Conservation (phyloP, 306 rosid genomes). For the Crotalaria pallida region DNA sequence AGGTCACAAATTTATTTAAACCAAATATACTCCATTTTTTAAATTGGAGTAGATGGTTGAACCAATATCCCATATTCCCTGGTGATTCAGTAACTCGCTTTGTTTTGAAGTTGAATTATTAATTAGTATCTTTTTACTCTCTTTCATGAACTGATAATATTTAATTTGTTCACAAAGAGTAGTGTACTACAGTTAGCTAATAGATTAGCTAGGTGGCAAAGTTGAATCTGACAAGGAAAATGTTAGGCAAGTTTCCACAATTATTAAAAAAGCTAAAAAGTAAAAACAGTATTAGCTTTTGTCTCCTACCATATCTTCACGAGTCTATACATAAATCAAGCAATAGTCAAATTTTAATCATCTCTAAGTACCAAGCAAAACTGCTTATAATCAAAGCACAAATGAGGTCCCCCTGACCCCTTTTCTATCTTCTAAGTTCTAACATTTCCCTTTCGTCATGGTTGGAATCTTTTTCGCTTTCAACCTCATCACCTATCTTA, state of each 20-base stretch:
- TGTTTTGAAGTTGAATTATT: conserved; percentile 11
- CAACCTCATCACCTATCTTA: no score
- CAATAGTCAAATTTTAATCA: neutral
- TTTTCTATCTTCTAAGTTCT: no score
- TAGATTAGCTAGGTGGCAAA: conserved; percentile 29
- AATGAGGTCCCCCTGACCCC: neutral
- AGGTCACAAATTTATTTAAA: no score
- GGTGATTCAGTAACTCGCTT: no score
- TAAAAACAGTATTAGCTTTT: neutral
- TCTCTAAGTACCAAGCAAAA: neutral
- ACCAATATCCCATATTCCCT: no score
- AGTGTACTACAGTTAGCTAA: neutral
- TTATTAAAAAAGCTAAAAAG: neutral
- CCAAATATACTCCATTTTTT: no score
- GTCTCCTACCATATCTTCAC: conserved; percentile 12
- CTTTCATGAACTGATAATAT: conserved; percentile 1
- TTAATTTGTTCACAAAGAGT: conserved; percentile 11
- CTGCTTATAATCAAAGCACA: neutral
- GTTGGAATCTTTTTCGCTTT: neutral
- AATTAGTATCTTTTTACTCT: neutral
- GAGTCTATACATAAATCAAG: conserved; percentile 5
- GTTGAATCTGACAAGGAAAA: neutral
- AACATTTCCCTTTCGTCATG: neutral
- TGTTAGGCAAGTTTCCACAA: conserved; percentile 27
- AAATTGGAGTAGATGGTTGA: no score